These are phyloP conservation scores for Schoenoplectus triqueter DNA, from an alignment of 202 grass and related monocot species.

Conservation along the genomic window DNA sequence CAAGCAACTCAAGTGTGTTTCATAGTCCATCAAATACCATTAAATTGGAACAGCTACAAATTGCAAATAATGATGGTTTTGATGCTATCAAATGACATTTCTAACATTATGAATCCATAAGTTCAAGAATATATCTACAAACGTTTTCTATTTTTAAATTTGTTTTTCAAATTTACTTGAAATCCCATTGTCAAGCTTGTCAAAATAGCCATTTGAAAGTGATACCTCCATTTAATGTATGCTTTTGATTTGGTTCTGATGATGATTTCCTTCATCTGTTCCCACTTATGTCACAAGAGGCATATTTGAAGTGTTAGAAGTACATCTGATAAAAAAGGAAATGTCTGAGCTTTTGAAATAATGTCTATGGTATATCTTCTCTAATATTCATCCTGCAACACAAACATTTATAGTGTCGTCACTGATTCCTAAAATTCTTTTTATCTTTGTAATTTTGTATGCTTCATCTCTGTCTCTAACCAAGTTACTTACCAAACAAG, in stretches of 20 bases:
- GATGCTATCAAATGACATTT: too few relatives aligned
- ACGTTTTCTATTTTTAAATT: too few relatives aligned
- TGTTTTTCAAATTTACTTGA: too few relatives aligned
- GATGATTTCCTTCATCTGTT: background rate
- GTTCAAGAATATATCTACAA: too few relatives aligned
- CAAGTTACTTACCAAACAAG: background rate
- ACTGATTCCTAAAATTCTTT: background rate
- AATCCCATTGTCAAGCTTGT: too few relatives aligned
- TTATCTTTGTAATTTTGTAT: background rate
- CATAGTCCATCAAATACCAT: too few relatives aligned
- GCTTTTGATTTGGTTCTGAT: background rate
- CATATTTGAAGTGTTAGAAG: slow-evolving; percentile 10
- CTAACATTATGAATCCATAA: too few relatives aligned
- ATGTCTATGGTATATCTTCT: slow-evolving; percentile 16
- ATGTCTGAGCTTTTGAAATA: background rate
- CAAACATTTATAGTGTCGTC: background rate
- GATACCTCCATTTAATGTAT: background rate
- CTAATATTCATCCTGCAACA: background rate
- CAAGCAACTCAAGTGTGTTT: too few relatives aligned
- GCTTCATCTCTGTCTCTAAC: background rate
- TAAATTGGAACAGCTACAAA: too few relatives aligned
- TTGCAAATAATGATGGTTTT: too few relatives aligned
- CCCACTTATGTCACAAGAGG: background rate
- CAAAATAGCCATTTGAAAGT: too few relatives aligned
- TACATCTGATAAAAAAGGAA: background rate